Conservation (phyloP, 2,329 filamentous ascomycete species). For the Daldinia sp. region DNA sequence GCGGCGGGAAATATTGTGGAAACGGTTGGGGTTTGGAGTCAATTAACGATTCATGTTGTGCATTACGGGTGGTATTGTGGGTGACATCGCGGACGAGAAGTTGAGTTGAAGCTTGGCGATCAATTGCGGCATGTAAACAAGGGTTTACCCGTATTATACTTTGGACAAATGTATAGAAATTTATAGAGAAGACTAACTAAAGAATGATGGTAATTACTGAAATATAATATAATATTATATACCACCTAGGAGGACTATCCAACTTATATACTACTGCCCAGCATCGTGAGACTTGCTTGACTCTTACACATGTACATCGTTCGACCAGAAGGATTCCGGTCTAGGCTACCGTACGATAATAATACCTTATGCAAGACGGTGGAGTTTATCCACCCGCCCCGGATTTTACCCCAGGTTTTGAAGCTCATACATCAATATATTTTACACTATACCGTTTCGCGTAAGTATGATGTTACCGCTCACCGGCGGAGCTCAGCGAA, state of each 20-base stretch:
- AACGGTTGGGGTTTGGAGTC: conserved; percentile 26
- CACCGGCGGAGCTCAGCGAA: conserved; percentile 45
- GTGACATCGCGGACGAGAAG: conserved; percentile 18
- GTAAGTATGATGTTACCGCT: conserved; percentile 45
- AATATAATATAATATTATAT: too few species aligned
- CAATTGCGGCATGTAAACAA: conserved; percentile 2
- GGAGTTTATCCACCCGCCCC: conserved; percentile 37
- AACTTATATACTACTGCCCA: too few species aligned
- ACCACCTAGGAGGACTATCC: too few species aligned
- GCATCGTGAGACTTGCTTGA: background rate
- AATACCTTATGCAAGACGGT: conserved; percentile 29
- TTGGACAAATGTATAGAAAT: background rate
- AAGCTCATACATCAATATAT: conserved; percentile 18
- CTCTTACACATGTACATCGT: too few species aligned
- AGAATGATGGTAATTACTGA: too few species aligned
- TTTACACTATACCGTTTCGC: conserved; percentile 34
- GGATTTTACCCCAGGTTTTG: conserved; percentile 45
- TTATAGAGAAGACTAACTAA: background rate
- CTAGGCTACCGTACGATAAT: conserved; percentile 6
- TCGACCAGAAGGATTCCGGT: conserved; percentile 1
- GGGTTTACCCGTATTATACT: background rate
- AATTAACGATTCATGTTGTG: conserved; percentile 36
- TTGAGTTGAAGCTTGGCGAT: conserved; percentile 7
- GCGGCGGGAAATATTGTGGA: conserved; percentile 22
- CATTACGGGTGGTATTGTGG: conserved; percentile 20